Conservation (phyloP, 2,329 filamentous ascomycete genomes). For the Botrytis galanthina region DNA sequence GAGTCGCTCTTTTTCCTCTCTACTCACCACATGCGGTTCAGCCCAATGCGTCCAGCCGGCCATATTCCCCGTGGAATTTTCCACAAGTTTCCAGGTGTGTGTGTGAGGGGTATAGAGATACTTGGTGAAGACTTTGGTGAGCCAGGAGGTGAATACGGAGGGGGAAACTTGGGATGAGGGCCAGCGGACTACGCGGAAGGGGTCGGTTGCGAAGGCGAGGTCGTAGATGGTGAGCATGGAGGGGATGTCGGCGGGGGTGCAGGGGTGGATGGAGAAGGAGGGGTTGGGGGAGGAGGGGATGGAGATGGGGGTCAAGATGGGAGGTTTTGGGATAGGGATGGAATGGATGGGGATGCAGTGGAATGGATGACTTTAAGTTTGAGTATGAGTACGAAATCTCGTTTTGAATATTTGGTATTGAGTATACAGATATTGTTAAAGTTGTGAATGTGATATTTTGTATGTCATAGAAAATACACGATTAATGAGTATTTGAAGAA, state of each 20-base stretch:
- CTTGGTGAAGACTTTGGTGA: constrained; percentile 32
- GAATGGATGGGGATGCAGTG: no score
- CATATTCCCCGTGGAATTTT: constrained; percentile 34
- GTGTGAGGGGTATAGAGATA: constrained; percentile 36
- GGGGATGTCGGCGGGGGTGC: constrained; percentile 36
- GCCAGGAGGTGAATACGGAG: constrained; percentile 33
- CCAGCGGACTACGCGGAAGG: constrained; percentile 35
- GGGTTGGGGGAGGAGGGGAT: neutral
- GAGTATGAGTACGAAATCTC: neutral
- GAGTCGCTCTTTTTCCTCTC: neutral
- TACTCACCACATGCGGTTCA: constrained; percentile 9
- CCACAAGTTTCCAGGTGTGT: constrained; percentile 40
- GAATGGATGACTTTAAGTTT: no score
- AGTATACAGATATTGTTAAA: neutral
- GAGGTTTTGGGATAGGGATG: no score
- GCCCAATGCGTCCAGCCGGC: constrained; percentile 38
- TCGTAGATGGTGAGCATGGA: constrained; percentile 37
- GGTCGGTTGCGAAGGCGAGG: constrained; percentile 32
- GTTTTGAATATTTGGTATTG: neutral
- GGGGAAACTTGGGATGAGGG: constrained; percentile 20
- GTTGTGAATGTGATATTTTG: neutral
- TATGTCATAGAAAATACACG: neutral
- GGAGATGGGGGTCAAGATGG: neutral
- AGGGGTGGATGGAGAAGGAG: constrained; percentile 25
- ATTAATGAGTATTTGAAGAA: neutral